A percentile compares a stretch with the other conserved stretches of the same genome.
phyloP scores from a whole-genome alignment of 441 rosid species.

The Cnidoscolus chayamansa region DNA sequence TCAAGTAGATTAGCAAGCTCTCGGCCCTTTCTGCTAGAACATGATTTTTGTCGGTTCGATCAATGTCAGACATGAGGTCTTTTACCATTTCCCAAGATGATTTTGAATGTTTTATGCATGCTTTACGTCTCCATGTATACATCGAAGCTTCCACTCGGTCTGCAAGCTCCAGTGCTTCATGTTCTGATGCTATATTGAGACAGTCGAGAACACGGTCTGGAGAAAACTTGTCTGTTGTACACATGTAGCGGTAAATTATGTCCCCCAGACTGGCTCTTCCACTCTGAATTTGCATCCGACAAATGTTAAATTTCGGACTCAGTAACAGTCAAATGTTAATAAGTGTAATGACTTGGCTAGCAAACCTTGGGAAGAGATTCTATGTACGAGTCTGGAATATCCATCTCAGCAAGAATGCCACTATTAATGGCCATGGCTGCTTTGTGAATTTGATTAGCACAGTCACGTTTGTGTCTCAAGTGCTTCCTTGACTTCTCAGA shows the following conservation, averaged over 20 bases:
- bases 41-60: constrained; percentile 71
- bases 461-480: constrained; percentile 75
- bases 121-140: constrained; percentile 73
- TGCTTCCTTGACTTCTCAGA: constrained; percentile 71
- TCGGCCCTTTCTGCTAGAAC: constrained; percentile 82
- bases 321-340: background rate
- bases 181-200: constrained; percentile 88
- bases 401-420: constrained; percentile 76
- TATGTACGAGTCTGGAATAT: constrained; percentile 74
- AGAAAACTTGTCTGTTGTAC: constrained; percentile 65
- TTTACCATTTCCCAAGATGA: constrained; percentile 91
- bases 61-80: constrained; percentile 77
- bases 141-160: constrained; percentile 85
- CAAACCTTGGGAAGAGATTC: constrained; percentile 89
- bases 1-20: constrained; percentile 73
- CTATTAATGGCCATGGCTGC: constrained; percentile 97
- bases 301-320: constrained; percentile 15
- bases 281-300: constrained; percentile 43
- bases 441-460: constrained; percentile 88
- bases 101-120: constrained; percentile 51
- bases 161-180: constrained; percentile 93
- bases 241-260: constrained; percentile 67
- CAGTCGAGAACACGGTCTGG: constrained; percentile 81
- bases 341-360: background rate
- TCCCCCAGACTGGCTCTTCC: constrained; percentile 88